phyloP scores from a whole-genome alignment of 2,329 filamentous ascomycete genomes.

The Ophiostoma ulmi region DNA sequence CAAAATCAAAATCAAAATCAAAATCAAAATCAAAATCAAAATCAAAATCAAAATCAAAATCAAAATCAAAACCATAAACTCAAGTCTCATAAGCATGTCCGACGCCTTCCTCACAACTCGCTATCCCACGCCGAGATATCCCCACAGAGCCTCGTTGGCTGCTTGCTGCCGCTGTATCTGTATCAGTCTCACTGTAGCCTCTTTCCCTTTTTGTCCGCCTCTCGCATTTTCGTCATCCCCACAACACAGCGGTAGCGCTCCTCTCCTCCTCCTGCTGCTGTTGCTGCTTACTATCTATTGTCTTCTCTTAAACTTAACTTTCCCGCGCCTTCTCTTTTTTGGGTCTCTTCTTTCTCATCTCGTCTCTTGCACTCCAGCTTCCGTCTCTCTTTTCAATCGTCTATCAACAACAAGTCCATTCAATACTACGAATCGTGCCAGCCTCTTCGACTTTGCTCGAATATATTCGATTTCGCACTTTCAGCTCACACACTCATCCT shows the following conservation, averaged over 20 bases:
- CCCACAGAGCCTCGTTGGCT: conserved; percentile 17
- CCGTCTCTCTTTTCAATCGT: background rate
- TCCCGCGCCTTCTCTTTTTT: background rate
- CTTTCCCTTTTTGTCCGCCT: conserved; percentile 5
- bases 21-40: too few relatives aligned
- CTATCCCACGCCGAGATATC: conserved; percentile 15
- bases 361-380: background rate
- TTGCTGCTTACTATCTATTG: background rate
- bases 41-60: background rate
- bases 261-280: background rate
- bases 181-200: background rate
- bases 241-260: conserved; percentile 14
- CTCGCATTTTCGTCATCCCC: conserved; percentile 14
- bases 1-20: background rate
- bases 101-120: background rate
- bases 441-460: background rate
- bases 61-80: background rate
- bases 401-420: too few relatives aligned
- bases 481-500: background rate
- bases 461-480: background rate
- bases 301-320: background rate
- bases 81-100: background rate
- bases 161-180: background rate
- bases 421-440: too few relatives aligned
- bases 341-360: background rate